These are phyloP conservation scores for Strigomonas galati DNA, from an alignment of 208 protist species.

Conservation along the genomic window DNA sequence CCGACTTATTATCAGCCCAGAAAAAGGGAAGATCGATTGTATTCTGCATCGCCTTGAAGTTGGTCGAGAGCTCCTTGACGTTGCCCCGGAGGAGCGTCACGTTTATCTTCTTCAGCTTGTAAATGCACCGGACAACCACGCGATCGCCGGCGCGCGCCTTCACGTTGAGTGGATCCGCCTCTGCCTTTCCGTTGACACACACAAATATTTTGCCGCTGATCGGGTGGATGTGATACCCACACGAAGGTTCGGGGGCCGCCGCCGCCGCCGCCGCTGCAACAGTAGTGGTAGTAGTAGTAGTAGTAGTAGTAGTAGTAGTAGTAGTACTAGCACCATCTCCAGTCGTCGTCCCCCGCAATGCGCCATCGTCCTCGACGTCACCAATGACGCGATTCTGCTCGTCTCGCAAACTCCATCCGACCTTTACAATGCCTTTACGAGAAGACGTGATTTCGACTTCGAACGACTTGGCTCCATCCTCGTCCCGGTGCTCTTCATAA, in stretches of 20 bases:
- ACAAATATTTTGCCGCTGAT: slow-evolving; percentile 65
- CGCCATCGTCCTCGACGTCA: slow-evolving; percentile 1
- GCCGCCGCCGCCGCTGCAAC: background rate
- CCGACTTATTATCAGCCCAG: slow-evolving; percentile 44
- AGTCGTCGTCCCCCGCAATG: no score
- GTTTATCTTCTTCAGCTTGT: slow-evolving; percentile 51
- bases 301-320: background rate
- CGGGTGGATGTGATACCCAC: slow-evolving; percentile 71
- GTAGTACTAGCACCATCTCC: no score
- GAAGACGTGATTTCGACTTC: slow-evolving; percentile 4
- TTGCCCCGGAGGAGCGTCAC: slow-evolving; percentile 46
- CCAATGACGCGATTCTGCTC: background rate
- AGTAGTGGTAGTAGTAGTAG: background rate
- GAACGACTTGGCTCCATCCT: slow-evolving; percentile 23
- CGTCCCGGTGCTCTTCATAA: slow-evolving; percentile 43
- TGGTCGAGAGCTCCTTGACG: slow-evolving; percentile 43
- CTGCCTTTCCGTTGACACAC: slow-evolving; percentile 39
- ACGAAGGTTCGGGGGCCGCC: slow-evolving; percentile 41
- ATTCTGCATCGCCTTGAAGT: slow-evolving; percentile 47
- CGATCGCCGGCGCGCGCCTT: slow-evolving; percentile 55
- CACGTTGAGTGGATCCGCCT: slow-evolving; percentile 46
- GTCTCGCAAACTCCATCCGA: slow-evolving; percentile 62
- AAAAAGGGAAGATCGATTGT: slow-evolving; percentile 63
- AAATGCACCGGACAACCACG: slow-evolving; percentile 59
- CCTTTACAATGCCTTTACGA: slow-evolving; percentile 56